Evolutionary conservation across 768 basidiomycete genomes (phyloP).

Genomic region (Phaffia tasmanica): DNA sequence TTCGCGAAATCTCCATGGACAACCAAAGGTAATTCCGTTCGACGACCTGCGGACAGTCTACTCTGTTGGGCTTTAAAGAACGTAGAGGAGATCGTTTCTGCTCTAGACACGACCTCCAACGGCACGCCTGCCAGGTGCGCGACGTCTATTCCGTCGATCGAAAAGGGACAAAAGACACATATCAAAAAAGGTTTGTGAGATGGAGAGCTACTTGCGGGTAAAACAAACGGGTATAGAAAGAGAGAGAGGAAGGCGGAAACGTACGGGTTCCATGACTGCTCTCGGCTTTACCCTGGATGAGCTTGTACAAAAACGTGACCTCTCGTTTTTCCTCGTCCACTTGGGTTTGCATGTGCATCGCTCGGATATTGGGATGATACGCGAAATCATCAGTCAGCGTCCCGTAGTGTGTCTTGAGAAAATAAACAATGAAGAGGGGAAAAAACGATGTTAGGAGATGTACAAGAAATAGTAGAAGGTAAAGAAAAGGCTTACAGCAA

Average conservation of each 20-base stretch:
- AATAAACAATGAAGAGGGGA: neutral
- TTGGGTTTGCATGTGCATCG: constrained; percentile 90
- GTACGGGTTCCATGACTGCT: constrained; percentile 37
- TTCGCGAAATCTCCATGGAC: constrained; percentile 86
- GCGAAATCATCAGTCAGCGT: constrained; percentile 87
- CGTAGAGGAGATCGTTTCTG: constrained; percentile 71
- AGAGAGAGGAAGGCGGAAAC: constrained; percentile 18
- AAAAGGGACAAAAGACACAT: neutral
- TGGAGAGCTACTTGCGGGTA: constrained; percentile 40
- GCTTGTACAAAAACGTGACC: constrained; percentile 89
- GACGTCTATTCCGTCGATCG: constrained; percentile 42
- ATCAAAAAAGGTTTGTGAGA: constrained; percentile 29
- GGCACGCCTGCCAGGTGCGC: constrained; percentile 92
- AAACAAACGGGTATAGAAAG: constrained; percentile 28
- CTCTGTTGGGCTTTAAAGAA: constrained; percentile 70
- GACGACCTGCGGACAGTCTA: constrained; percentile 47
- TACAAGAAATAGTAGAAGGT: neutral
- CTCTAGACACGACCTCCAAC: constrained; percentile 61
- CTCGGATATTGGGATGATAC: constrained; percentile 82
- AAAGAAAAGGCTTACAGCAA: constrained; percentile 46
- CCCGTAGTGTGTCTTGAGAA: constrained; percentile 68
- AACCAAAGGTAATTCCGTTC: constrained; percentile 56
- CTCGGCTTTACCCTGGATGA: constrained; percentile 46
- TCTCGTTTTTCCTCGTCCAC: constrained; percentile 86
- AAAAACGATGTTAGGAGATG: neutral